phyloP scores from a whole-genome alignment of 2,329 filamentous ascomycete species.

The Immersiporthe knoxdaviesiana region DNA sequence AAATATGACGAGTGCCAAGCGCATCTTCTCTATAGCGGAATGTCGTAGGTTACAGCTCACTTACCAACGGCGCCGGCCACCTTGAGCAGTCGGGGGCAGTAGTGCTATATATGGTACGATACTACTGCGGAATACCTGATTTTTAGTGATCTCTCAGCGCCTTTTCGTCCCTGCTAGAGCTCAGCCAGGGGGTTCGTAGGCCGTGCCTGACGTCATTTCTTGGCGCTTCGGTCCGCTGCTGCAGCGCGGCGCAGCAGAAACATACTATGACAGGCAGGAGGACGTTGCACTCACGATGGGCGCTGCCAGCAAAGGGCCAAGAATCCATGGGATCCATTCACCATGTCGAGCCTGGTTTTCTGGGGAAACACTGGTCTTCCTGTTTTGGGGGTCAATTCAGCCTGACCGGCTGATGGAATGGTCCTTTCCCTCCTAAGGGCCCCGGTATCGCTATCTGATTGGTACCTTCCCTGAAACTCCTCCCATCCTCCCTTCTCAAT shows the following conservation, averaged over 20 bases:
- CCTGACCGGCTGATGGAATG: neutral
- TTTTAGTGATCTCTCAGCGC: neutral
- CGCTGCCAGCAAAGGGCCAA: constrained; percentile 2
- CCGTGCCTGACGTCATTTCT: neutral
- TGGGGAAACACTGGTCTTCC: too few relatives aligned
- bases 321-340: neutral
- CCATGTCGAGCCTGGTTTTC: neutral
- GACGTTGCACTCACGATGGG: neutral
- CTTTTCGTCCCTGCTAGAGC: neutral
- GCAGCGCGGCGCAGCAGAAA: neutral
- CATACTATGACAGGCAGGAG: neutral
- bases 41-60: too few relatives aligned
- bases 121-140: neutral
- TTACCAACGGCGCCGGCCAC: too few relatives aligned
- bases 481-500: neutral
- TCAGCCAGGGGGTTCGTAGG: neutral
- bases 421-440: neutral
- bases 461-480: neutral
- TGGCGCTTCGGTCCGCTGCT: neutral
- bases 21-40: neutral
- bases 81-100: too few relatives aligned
- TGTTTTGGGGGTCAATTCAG: neutral
- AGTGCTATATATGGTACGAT: neutral
- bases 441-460: neutral
- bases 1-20: neutral